phyloP scores from a whole-genome alignment of 306 rosid species.

The Pterocarpus macrocarpus region DNA sequence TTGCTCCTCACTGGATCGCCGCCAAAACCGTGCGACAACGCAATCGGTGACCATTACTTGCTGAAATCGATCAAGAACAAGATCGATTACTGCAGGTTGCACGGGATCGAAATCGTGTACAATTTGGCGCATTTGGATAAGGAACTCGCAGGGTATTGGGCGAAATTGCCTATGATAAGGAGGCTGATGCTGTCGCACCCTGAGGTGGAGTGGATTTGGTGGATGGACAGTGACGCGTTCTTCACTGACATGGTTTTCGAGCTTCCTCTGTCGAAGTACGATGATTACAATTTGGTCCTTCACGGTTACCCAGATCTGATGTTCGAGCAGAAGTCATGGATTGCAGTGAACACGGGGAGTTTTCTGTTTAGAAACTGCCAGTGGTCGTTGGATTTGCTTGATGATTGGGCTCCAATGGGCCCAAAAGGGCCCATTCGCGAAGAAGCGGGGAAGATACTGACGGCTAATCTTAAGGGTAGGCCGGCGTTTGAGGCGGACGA shows the following conservation, averaged over 20 bases:
- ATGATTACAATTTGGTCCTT: constrained; percentile 73
- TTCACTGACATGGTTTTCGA: constrained; percentile 94
- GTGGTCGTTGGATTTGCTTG: constrained; percentile 98
- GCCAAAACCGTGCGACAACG: constrained; percentile 93
- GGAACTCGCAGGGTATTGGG: constrained; percentile 98
- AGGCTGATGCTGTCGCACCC: constrained; percentile 93
- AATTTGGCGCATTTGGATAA: constrained; percentile 93
- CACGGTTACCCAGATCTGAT: constrained; percentile 98
- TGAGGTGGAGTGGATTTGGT: constrained; percentile 99
- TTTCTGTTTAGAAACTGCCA: constrained; percentile 91
- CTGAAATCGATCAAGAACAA: constrained; percentile 89
- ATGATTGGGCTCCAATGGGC: constrained; percentile 99
- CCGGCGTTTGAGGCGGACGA: constrained; percentile 98
- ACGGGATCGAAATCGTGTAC: constrained; percentile 94
- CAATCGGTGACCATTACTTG: constrained; percentile 93
- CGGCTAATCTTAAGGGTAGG: constrained; percentile 90
- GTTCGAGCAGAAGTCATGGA: constrained; percentile 96
- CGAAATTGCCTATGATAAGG: constrained; percentile 91
- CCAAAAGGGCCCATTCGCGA: constrained; percentile 86
- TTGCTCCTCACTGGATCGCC: constrained; percentile 92
- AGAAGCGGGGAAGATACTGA: constrained; percentile 88
- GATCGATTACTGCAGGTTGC: constrained; percentile 93
- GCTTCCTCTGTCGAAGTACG: constrained; percentile 77
- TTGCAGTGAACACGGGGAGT: constrained; percentile 93
- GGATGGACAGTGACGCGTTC: constrained; percentile 99